These are phyloP conservation scores for Begonia peltatifolia DNA, from an alignment of 306 rosid species.

Conservation along the genomic window DNA sequence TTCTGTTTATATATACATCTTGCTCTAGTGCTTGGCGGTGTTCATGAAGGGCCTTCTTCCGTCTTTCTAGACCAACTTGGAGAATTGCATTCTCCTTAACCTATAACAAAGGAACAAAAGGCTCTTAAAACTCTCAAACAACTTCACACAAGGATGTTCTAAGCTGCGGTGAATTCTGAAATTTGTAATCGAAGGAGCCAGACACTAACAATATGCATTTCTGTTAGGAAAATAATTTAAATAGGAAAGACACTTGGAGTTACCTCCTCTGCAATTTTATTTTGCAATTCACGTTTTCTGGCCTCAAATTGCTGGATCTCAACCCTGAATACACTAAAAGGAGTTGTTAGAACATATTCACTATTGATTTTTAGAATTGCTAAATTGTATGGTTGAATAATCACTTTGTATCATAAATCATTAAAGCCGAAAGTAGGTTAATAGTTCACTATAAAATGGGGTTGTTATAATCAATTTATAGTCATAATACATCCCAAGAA, in stretches of 20 bases:
- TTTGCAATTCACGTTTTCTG: slow-evolving; percentile 45
- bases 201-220: too few species aligned
- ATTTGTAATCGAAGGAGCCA: too few species aligned
- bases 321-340: slow-evolving; percentile 33
- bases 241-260: slow-evolving; percentile 7
- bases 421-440: background rate
- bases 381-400: background rate
- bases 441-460: background rate
- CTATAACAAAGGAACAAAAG: slow-evolving; percentile 22
- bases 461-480: too few species aligned
- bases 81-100: slow-evolving; percentile 42
- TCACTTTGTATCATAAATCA: background rate
- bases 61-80: slow-evolving; percentile 31
- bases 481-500: too few species aligned
- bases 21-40: slow-evolving; percentile 71
- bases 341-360: slow-evolving; percentile 9
- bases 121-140: slow-evolving; percentile 11
- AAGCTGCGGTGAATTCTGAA: too few species aligned
- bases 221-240: background rate
- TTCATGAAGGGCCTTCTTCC: slow-evolving; percentile 44
- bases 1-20: slow-evolving; percentile 34
- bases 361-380: too few species aligned
- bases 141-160: slow-evolving; percentile 1
- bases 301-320: slow-evolving; percentile 57
- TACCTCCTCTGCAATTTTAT: slow-evolving; percentile 49